Evolutionary conservation across 306 rosid genomes (phyloP).

Genomic region (Calophaca sinica): DNA sequence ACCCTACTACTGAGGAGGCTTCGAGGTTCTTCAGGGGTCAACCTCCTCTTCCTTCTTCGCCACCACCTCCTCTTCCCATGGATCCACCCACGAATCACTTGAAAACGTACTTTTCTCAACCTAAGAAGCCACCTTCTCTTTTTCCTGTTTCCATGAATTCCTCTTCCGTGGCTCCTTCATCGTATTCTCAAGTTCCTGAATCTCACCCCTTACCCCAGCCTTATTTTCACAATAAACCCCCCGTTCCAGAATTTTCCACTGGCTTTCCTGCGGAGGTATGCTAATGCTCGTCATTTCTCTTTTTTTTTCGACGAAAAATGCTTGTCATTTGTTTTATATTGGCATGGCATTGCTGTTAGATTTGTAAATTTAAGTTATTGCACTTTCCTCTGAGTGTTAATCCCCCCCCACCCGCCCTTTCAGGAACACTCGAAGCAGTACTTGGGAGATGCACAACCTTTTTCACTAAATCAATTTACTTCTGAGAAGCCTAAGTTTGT

Average conservation of each 20-base stretch:
- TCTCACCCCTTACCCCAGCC: constrained; percentile 53
- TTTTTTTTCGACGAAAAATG: no score
- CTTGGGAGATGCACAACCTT: constrained; percentile 47
- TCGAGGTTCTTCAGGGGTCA: constrained; percentile 59
- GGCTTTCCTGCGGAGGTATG: constrained; percentile 63
- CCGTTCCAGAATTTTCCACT: constrained; percentile 56
- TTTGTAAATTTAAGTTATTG: background rate
- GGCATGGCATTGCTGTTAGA: background rate
- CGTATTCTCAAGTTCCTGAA: constrained; percentile 59
- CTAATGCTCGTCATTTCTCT: constrained; percentile 8
- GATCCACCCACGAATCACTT: constrained; percentile 53
- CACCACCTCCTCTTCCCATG: constrained; percentile 81
- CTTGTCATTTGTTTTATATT: constrained; percentile 9
- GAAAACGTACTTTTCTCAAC: constrained; percentile 54
- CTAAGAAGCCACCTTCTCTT: constrained; percentile 56
- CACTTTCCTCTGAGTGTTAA: background rate
- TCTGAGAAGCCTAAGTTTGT: constrained; percentile 47
- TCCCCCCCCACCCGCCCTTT: no score
- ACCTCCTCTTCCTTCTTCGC: constrained; percentile 81
- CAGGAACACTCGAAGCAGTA: constrained; percentile 46
- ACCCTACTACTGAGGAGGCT: constrained; percentile 46
- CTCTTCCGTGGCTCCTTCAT: constrained; percentile 30
- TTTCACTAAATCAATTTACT: constrained; percentile 35
- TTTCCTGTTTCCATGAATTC: constrained; percentile 56
- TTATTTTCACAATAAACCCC: constrained; percentile 62